Conservation (phyloP, 352 stramenopile genomes). For the Pythium sukuiense region DNA sequence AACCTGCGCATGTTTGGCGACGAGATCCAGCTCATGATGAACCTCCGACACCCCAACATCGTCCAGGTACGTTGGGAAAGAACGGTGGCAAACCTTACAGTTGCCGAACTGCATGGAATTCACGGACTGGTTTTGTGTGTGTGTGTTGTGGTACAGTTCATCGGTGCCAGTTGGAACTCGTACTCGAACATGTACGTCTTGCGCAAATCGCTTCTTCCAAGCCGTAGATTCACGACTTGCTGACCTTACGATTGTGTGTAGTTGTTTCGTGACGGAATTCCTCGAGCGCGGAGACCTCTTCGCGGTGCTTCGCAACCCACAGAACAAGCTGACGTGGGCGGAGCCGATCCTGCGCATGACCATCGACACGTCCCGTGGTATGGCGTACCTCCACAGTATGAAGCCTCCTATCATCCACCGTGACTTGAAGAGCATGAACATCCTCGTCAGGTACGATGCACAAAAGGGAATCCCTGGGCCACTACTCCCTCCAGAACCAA, state of each 20-base stretch:
- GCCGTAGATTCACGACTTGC: neutral
- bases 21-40: slow-evolving; percentile 91
- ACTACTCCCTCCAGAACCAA: neutral
- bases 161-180: slow-evolving; percentile 89
- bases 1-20: slow-evolving; percentile 89
- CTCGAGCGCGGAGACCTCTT: slow-evolving; percentile 84
- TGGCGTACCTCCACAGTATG: slow-evolving; percentile 98
- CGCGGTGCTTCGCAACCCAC: slow-evolving; percentile 72
- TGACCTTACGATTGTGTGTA: slow-evolving; percentile 21
- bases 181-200: slow-evolving; percentile 89
- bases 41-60: slow-evolving; percentile 86
- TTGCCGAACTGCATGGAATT: neutral
- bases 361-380: slow-evolving; percentile 92
- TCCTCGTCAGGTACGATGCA: slow-evolving; percentile 68
- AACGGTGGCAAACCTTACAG: no score
- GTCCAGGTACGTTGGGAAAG: slow-evolving; percentile 74
- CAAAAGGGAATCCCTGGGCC: neutral
- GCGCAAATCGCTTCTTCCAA: neutral
- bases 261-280: slow-evolving; percentile 89
- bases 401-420: slow-evolving; percentile 98
- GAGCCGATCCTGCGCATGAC: slow-evolving; percentile 88
- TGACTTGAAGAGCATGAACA: slow-evolving; percentile 96
- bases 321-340: slow-evolving; percentile 82
- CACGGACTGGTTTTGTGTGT: neutral
- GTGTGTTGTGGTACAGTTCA: slow-evolving; percentile 50